Percentiles rank a stretch among this genome's conserved stretches.
Conservation (phyloP, 352 stramenopile genomes). For the Globisporangium acanthophoron region DNA sequence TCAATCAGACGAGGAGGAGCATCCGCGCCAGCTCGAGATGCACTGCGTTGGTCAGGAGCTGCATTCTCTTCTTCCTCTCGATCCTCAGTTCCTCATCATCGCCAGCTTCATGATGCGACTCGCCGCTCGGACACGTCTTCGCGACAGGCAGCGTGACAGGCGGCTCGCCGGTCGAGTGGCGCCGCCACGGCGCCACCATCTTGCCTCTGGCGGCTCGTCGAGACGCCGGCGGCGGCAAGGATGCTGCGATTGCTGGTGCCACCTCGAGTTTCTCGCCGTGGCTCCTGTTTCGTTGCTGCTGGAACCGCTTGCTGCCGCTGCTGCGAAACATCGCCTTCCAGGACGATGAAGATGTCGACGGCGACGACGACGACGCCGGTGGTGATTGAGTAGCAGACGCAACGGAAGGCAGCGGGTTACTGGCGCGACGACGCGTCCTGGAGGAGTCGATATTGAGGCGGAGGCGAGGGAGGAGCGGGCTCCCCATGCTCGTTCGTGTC, state of each 20-base stretch:
- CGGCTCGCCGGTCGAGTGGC: background rate
- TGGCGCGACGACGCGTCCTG: background rate
- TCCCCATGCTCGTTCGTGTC: background rate
- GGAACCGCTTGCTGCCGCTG: background rate
- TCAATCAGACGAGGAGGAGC: background rate
- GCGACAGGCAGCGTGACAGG: too few species aligned
- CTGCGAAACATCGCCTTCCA: conserved; percentile 1
- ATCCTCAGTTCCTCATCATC: background rate
- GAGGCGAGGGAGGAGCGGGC: background rate
- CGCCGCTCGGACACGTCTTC: background rate
- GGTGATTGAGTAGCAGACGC: too few species aligned
- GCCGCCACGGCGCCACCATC: background rate
- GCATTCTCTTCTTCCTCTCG: background rate
- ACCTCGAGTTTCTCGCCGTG: conserved; percentile 1
- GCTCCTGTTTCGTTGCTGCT: background rate
- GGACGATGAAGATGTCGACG: background rate
- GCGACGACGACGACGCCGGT: background rate
- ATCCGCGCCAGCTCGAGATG: background rate
- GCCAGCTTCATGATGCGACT: background rate
- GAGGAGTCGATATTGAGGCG: background rate
- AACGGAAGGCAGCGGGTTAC: background rate
- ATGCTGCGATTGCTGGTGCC: background rate
- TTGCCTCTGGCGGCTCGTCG: background rate
- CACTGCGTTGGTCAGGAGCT: background rate
- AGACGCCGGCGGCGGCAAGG: background rate